Evolutionary conservation across 306 rosid species (phyloP), one percentile per base, ranked within the genome.

Genomic region (Luffa acutangula): DNA sequence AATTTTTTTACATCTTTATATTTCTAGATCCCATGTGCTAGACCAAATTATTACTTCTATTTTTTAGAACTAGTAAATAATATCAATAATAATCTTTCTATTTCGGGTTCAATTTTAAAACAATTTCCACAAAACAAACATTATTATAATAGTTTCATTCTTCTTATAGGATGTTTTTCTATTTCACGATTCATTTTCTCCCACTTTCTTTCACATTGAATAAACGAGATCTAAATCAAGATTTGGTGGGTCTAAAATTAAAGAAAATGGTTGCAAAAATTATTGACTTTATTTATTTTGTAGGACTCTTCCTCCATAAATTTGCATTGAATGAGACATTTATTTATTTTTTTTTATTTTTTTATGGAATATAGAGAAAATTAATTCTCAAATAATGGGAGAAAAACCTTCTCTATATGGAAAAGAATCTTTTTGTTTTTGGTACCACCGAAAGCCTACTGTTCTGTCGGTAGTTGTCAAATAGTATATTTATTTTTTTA

Each of bases 371-470:
- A 41, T 7, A 41, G 52, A 41, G 51, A 67, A 56, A 48, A 49
- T 33, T 42, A 72, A 72, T 72, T 48, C 13, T 48, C 21, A 13
- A 72, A 48, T 2, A 72, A 31, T 21, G 17, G n/a, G 33, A 42
- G 36, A 37, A 39, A 48, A 42, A 67, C 58, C 77, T 72, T 72
- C 59, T 49, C 8, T 10, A 42, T 42, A 69, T 69, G 53, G 36
- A 10, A 69, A 69, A 43, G 52, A 69, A 69, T 69, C 75, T 69
- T 69, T 69, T 69, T 43, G 33, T 69, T 69, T 69, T 69, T 43
- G 33, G 36, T 69, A 42, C 75, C 36, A 66, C 74, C 74, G 73
- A 15, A 67, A 73, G 15, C 45, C 41, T 18, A 49, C 43, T 49
- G 13, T 49, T 69, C 1, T 49, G 78, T 73, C 62, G 62, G 78